Conservation (phyloP, 2,329 filamentous ascomycete genomes). For the Penicillium freii region DNA sequence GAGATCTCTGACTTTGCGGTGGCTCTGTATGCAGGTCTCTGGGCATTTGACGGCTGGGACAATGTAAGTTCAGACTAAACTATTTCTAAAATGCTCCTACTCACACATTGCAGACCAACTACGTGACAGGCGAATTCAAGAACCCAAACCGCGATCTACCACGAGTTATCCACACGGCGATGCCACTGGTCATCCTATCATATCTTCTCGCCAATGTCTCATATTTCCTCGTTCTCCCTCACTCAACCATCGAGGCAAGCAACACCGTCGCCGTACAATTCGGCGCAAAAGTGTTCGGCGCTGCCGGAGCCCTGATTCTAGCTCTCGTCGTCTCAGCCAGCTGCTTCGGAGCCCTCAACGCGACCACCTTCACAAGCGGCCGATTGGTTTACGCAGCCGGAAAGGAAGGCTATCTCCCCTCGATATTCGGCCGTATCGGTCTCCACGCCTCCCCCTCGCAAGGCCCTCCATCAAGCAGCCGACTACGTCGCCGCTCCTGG, state of each 20-base stretch:
- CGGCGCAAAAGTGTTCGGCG: constrained; percentile 83
- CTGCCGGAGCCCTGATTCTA: constrained; percentile 75
- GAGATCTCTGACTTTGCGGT: constrained; percentile 87
- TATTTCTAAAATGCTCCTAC: neutral
- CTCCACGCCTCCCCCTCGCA: constrained; percentile 47
- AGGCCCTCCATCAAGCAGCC: constrained; percentile 28
- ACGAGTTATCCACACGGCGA: constrained; percentile 91
- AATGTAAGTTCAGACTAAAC: constrained; percentile 63
- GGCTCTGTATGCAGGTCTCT: constrained; percentile 89
- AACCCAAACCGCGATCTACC: constrained; percentile 87
- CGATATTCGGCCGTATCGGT: constrained; percentile 79
- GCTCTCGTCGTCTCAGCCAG: constrained; percentile 86
- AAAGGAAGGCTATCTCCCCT: constrained; percentile 90
- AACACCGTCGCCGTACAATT: constrained; percentile 98
- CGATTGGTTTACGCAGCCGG: constrained; percentile 90
- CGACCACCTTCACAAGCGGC: constrained; percentile 87
- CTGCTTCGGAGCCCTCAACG: constrained; percentile 93
- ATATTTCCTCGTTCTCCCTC: constrained; percentile 90
- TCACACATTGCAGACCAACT: constrained; percentile 66
- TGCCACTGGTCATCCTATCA: constrained; percentile 86
- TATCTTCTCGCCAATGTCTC: constrained; percentile 90
- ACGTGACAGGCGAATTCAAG: constrained; percentile 94
- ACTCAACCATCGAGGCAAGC: constrained; percentile 73
- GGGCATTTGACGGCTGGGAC: constrained; percentile 99
- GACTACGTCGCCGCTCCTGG: constrained; percentile 52